A percentile compares a stretch with the other conserved stretches of the same genome.
Conservation (phyloP, 305 asterid species). For the Fraxinus greggii region DNA sequence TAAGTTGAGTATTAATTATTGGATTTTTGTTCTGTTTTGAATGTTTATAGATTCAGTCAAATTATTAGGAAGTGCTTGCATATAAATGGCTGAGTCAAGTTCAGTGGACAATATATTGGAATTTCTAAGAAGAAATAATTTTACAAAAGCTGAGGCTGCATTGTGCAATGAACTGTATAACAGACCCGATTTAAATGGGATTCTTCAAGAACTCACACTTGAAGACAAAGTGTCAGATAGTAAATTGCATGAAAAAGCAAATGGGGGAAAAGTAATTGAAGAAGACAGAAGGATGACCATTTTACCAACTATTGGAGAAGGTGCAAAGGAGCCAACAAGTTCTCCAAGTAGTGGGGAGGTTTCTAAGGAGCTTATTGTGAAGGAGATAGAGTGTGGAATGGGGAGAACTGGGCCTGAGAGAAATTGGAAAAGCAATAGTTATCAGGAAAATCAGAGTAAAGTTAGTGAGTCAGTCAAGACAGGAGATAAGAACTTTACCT, state of each 20-base stretch:
- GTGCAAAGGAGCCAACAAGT: constrained; percentile 36
- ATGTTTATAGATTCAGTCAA: constrained; percentile 48
- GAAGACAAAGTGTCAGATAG: constrained; percentile 50
- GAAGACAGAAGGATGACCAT: constrained; percentile 33
- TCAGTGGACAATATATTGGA: constrained; percentile 77
- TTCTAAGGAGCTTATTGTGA: constrained; percentile 79
- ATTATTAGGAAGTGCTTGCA: constrained; percentile 23
- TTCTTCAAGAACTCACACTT: constrained; percentile 61
- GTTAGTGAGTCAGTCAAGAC: constrained; percentile 45
- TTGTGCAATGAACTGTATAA: constrained; percentile 68
- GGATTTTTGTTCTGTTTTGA: constrained; percentile 21
- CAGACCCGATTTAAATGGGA: constrained; percentile 60
- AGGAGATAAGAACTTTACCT: constrained; percentile 54
- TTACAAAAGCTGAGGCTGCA: constrained; percentile 84
- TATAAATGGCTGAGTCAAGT: constrained; percentile 71
- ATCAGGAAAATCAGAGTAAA: constrained; percentile 43
- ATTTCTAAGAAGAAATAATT: constrained; percentile 67
- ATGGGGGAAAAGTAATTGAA: constrained; percentile 37
- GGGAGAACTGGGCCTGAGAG: constrained; percentile 53
- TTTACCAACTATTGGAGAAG: constrained; percentile 37
- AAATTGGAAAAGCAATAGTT: constrained; percentile 50
- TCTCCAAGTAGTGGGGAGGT: constrained; percentile 40
- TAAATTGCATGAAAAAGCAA: constrained; percentile 45
- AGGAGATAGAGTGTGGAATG: constrained; percentile 78
- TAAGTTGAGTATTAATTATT: constrained; percentile 13